Base-by-base conservation (phyloP, 2,329 filamentous ascomycete species). In the Colletotrichum liaoningense region DNA sequence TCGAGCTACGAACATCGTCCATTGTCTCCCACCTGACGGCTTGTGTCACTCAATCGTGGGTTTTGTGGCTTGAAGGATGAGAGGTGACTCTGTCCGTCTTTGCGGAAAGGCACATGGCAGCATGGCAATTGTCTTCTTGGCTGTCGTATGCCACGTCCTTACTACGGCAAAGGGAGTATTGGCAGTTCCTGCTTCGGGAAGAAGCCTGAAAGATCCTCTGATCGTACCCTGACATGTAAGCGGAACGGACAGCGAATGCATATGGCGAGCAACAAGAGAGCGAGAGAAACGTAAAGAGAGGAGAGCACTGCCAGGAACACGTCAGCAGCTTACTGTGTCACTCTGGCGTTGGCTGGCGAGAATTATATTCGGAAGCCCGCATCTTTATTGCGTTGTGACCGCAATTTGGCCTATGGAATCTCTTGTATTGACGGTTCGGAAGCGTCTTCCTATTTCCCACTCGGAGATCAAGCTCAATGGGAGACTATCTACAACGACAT, bases 31-130 rank as follows among this genome's bases (percentile, higher is more conserved):
- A 33, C 62, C 30, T 28, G n/a, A 49, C 28, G 22, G 55, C 52
- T 59, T 58, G 35, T 74, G 64, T 64, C 24, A 64, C 64, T 62
- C 35, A 38, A 54, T 54, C 30, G n/a, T 58, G 22, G 7, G 42
- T 52, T 46, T 64, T 46, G 55, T 65, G 60, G 69, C 60, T 56
- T 67, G n/a, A 59, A 35, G 70, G 46, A 64, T 30, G 30, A 30
- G 35, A 64, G 65, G 52, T 28, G 58, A 24, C 52, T 42, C 68
- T 38, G 38, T 22, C 63, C 58, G 16, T 67, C 73, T 60, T 58
- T 66, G 62, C 38, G 70, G 28, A 67, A 74, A 56, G 42, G 62
- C 62, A 75, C 63, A 74, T 74, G 68, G 67, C 68, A 42, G 28
- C 65, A 63, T 62, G 69, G 57, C 46, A 71, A 24, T 57, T 16